A percentile compares a stretch with the other conserved stretches of the same genome.
phyloP scores from a whole-genome alignment of 1,139 yeast species.

The Entelexis sorbosivorans region DNA sequence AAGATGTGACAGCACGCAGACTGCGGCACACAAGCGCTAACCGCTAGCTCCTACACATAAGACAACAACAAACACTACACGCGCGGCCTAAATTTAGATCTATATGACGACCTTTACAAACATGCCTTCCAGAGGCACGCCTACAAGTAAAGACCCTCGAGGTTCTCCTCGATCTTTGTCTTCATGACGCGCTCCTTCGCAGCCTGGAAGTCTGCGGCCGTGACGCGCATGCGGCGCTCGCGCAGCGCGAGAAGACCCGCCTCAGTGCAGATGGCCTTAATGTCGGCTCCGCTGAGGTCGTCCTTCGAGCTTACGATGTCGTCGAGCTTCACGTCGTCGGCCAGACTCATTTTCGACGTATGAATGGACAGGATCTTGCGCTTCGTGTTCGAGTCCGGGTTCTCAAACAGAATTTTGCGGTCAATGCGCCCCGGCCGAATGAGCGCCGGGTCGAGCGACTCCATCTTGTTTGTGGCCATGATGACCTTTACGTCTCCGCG shows the following conservation, averaged over 20 bases:
- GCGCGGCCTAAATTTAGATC: not conserved
- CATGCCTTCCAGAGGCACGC: not conserved
- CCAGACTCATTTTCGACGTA: conserved; percentile 86
- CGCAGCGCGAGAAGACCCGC: conserved; percentile 93
- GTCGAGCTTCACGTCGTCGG: conserved; percentile 79
- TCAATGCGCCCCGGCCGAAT: conserved; percentile 99
- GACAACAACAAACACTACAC: too few species aligned
- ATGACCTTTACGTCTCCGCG: conserved; percentile 97
- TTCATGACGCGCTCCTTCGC: conserved; percentile 96
- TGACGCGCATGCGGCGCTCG: conserved; percentile 97
- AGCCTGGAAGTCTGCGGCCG: conserved; percentile 84
- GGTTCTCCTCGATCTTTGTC: conserved; percentile 93
- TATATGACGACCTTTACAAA: not conserved
- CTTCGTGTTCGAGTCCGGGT: conserved; percentile 87
- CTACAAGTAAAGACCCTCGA: conserved; percentile 85
- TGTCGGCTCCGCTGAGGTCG: conserved; percentile 95
- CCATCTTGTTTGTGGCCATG: conserved; percentile 97
- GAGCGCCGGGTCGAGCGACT: conserved; percentile 90
- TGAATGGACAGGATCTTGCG: conserved; percentile 88
- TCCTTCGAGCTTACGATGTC: conserved; percentile 86
- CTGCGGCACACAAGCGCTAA: too few species aligned
- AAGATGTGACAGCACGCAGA: too few species aligned
- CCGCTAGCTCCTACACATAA: too few species aligned
- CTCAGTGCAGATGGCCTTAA: conserved; percentile 95
- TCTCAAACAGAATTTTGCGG: conserved; percentile 90